Base-by-base conservation (phyloP, 1,284 basidiomycete species). In the Kwoniella shivajii region DNA sequence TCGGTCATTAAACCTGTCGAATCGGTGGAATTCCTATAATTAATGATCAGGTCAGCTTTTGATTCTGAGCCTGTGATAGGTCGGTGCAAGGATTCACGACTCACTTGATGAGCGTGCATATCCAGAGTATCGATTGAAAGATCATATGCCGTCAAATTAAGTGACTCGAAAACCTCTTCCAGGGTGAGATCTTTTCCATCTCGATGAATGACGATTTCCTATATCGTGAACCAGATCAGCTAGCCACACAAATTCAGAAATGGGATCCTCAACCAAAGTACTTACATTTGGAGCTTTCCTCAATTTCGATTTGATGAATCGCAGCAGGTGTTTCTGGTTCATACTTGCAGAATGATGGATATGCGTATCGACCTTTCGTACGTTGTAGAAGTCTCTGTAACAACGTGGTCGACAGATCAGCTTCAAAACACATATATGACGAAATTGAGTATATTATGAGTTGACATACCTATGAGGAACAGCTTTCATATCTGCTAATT, bases 311-410 rank as follows among this genome's bases (percentile, higher is more conserved):
- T 99, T 99, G 82, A 99, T 99, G 80, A 99, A 99, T 5, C 96
- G 92, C 24, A 99, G 81, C n/a, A 99, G 80, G 79, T 99, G 96
- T 79, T 99, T 99, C 77, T 99, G 96, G 77, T 99, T 99, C 95
- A 99, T 98, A 75, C 90, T 89, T 53, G 94, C 96, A 10, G 93
- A 96, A 77, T 99, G 92, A 72, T 99, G 96, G 20, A 99, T 91
- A 78, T 99, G 95, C 9, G 96, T 99, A 75, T 98, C 95, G 59
- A 99, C 92, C 75, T 99, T 99, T 45, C 95, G 88, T 38, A 94
- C 84, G 73, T 99, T 99, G 81, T 99, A 99, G 71, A 99, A 98
- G 79, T 99, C 96, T 66, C 94, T 92, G 43, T 22, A 27, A 13
- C 24, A 11, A 43, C 26, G 48, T 37, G 26, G 10, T 30, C 31